Evolutionary conservation across 805 yeast species (phyloP), one percentile per base, ranked within the genome.

Genomic region (baker's yeast (Saccharomyces cerevisiae)): DNA sequence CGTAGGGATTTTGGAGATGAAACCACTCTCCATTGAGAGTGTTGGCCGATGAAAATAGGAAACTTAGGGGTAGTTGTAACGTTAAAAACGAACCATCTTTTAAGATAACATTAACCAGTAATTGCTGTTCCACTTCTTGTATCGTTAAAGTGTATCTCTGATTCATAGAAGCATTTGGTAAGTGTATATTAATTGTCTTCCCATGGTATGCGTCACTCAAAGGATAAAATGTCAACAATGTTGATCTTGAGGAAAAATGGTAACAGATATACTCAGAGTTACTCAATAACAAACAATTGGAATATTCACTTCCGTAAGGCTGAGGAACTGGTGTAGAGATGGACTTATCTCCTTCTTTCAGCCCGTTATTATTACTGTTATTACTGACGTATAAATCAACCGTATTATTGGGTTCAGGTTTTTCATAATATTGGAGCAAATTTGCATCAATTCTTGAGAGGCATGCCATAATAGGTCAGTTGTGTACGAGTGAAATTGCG

Each of bases 1-100:
- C 77, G 66, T 84, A 87, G 0, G 94, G 91, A 41, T 79, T 79
- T 6, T 87, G 79, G 52, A 84, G 80, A 55, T 76, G 76, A 53
- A 88, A 81, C 94, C 95, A 89, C 48, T 77, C 70, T 11, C 54
- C 55, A 27, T 30, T 36, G 27, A 60, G 49, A 4, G 32, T 49
- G 21, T 53, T 53, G 17, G 47, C 47, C 8, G 24, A 53, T 27
- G 59, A 53, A n/a, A 63, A 50, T 6, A 66, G 50, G 53, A 57
- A 61, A 22, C 61, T 59, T 13, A 63, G 52, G n/a, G 69, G 70
- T 30, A 69, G 48, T 6, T 48, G 49, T 46, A 67, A 49, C 2
- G 59, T 52, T 27, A 68, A 36, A 47, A 56, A 60, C 24, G 60
- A 27, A 26, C 71, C 70, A 49, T 64, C 59, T n/a, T 60, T 48